These are phyloP conservation scores for Gossypium sturtianum DNA, from an alignment of 345 rosid genomes.

Conservation along the genomic window DNA sequence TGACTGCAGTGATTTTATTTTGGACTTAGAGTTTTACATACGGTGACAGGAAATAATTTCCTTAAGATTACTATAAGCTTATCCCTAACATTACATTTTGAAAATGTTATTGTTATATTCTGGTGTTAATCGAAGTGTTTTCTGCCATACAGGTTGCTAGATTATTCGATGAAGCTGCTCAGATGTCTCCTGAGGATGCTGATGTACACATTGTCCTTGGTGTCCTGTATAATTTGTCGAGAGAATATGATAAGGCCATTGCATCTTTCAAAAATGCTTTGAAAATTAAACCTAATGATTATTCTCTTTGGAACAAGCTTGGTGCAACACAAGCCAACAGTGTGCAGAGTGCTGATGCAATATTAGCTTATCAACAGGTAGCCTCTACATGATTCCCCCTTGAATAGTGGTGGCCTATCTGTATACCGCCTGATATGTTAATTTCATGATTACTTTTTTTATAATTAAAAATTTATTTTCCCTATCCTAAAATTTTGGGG, in stretches of 20 bases:
- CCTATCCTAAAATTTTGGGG: too few relatives aligned
- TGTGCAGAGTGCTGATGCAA: too few relatives aligned
- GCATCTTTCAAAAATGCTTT: slow-evolving; percentile 36
- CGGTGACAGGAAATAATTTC: background rate
- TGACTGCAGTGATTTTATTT: background rate
- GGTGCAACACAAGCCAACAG: too few relatives aligned
- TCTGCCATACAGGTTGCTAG: slow-evolving; percentile 56
- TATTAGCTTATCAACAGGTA: too few relatives aligned
- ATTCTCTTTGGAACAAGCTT: slow-evolving; percentile 93
- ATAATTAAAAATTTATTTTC: too few relatives aligned
- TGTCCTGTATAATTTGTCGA: slow-evolving; percentile 81
- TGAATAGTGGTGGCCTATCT: too few relatives aligned
- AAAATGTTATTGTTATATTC: background rate
- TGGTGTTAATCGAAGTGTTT: slow-evolving; percentile 5
- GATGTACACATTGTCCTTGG: slow-evolving; percentile 95
- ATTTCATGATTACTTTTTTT: too few relatives aligned
- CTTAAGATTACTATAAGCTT: background rate
- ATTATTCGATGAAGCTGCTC: slow-evolving; percentile 81
- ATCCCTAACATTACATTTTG: background rate
- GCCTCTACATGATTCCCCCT: too few relatives aligned
- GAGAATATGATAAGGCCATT: slow-evolving; percentile 91
- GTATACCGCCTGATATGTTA: too few relatives aligned
- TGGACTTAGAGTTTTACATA: background rate
- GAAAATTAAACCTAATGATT: too few relatives aligned
- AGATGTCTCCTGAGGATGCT: slow-evolving; percentile 92